These are phyloP conservation scores for Lithocarpus polystachyus DNA, from an alignment of 306 rosid genomes.

Conservation along the genomic window DNA sequence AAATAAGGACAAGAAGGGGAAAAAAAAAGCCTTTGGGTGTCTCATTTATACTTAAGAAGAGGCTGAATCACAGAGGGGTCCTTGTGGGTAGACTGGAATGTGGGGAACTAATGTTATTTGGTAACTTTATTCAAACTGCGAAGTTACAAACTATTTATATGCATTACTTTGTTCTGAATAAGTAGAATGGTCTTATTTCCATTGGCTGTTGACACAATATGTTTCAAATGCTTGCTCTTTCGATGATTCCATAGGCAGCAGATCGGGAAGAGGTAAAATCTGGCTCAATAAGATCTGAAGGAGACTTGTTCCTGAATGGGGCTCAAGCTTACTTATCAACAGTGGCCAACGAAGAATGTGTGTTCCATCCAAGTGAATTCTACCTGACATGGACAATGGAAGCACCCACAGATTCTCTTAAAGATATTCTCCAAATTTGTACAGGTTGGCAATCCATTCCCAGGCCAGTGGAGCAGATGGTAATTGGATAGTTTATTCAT, in stretches of 20 bases:
- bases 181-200: not conserved
- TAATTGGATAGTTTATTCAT: constrained; percentile 16
- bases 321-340: constrained; percentile 39
- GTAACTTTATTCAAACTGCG: not conserved
- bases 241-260: constrained; percentile 38
- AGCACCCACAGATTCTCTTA: constrained; percentile 55
- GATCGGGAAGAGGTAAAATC: constrained; percentile 42
- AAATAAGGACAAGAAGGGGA: not conserved
- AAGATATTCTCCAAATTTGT: constrained; percentile 44
- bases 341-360: constrained; percentile 26
- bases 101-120: not conserved
- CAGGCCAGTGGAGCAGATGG: constrained; percentile 37
- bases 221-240: constrained; percentile 21
- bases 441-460: constrained; percentile 62
- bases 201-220: not conserved
- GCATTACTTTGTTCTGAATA: not conserved
- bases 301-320: constrained; percentile 60
- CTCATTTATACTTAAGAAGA: not conserved
- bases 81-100: not conserved
- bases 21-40: not conserved
- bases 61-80: not conserved
- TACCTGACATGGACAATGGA: constrained; percentile 63
- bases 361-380: constrained; percentile 66
- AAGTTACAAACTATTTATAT: not conserved
- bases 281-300: constrained; percentile 52